A percentile compares a stretch with the other conserved stretches of the same genome.
These are phyloP conservation scores for Paramecium sonneborni DNA, from an alignment of 73 alveolate species.

Conservation along the genomic window DNA sequence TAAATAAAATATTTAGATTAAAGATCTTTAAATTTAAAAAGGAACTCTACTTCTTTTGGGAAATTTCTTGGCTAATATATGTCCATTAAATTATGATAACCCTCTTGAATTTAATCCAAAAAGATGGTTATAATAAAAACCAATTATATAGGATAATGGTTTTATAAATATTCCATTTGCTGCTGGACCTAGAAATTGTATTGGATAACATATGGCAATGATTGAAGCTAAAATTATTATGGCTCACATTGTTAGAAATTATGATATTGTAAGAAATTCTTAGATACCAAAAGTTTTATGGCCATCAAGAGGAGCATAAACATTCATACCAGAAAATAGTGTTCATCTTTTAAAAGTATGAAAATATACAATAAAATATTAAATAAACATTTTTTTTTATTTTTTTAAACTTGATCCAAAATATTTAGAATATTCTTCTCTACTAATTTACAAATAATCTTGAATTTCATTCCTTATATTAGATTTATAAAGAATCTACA, in stretches of 20 bases:
- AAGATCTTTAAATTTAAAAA: not conserved
- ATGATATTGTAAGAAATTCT: not conserved
- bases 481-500: too few relatives aligned
- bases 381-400: too few relatives aligned
- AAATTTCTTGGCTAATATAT: not conserved
- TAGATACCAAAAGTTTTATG: not conserved
- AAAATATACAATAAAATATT: not conserved
- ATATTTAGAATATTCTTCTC: too few relatives aligned
- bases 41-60: not conserved
- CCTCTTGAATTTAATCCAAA: constrained; percentile 15
- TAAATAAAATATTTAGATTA: not conserved
- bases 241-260: not conserved
- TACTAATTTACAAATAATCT: too few relatives aligned
- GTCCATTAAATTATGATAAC: not conserved
- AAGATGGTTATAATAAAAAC: constrained; percentile 11
- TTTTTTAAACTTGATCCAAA: too few relatives aligned
- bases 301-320: not conserved
- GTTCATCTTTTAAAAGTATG: not conserved
- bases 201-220: constrained; percentile 55
- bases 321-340: not conserved
- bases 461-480: not conserved
- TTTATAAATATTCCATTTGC: constrained; percentile 50
- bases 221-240: not conserved
- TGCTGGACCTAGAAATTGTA: constrained; percentile 69
- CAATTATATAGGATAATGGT: not conserved